A percentile compares a stretch with the other conserved stretches of the same genome.
Conservation (phyloP, 495 filamentous ascomycete genomes). For the Penicillium ochrochloron region DNA sequence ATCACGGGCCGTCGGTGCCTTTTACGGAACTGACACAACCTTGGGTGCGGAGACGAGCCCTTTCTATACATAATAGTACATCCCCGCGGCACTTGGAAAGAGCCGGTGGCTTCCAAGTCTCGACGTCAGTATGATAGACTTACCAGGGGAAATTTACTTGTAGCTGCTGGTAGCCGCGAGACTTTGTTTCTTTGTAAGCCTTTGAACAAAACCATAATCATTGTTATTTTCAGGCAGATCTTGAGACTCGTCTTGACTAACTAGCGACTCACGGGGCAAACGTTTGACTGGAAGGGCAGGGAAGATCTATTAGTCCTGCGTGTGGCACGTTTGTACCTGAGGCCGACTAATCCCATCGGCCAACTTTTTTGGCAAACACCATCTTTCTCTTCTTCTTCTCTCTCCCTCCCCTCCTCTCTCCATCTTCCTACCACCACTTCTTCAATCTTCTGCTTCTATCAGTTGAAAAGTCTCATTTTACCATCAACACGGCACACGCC, state of each 20-base stretch:
- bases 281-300: not conserved
- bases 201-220: not conserved
- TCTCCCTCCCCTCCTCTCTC: conserved; percentile 3
- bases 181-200: not conserved
- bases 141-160: not conserved
- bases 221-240: not conserved
- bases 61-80: conserved; percentile 1
- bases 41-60: not conserved
- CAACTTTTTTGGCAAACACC: not conserved
- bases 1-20: conserved; percentile 20
- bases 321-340: not conserved
- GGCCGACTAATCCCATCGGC: not conserved
- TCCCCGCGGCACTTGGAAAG: not conserved
- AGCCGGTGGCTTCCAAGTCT: conserved; percentile 27
- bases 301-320: not conserved
- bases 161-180: not conserved
- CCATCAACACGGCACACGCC: not conserved
- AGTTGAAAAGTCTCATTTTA: not conserved
- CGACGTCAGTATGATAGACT: conserved; percentile 48
- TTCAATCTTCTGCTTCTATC: not conserved
- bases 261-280: not conserved
- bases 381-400: not conserved
- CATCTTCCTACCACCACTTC: not conserved
- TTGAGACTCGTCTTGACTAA: not conserved
- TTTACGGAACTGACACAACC: not conserved